Evolutionary conservation across 2,329 filamentous ascomycete species (phyloP), one percentile per base, ranked within the genome.

Genomic region (Aspergillus transmontanensis): DNA sequence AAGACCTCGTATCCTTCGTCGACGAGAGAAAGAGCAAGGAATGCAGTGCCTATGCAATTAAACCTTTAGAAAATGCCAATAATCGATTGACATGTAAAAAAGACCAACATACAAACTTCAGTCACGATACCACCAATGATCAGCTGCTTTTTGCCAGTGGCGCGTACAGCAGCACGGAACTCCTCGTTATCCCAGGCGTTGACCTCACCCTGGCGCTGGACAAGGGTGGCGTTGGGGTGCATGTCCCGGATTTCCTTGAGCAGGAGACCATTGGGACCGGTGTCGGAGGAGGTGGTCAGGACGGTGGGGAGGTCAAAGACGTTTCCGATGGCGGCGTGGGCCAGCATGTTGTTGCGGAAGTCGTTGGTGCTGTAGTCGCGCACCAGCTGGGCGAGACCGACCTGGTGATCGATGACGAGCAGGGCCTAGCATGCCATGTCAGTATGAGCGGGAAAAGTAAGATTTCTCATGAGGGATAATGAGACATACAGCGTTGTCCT

Each of bases 111-210:
- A 83, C 89, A 92, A 63, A 93, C 90, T 74, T 93, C 90, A 0
- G 90, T 93, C 2, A 86, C 84, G 70, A 93, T 91, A 9, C 90
- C 90, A 28, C 68, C 89, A 19, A 94, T 76, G 71, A 93, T 90
- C 69, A 93, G 80, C 74, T 93, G 91, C 34, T 83, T 87, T 74
- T 87, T 88, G 62, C 85, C 85, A 4, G 89, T 85, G 1, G 88
- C 89, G 66, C 83, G 78, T 64, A 93, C 83, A 2, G 90, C 90
- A 1, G 81, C 81, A 41, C 84, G 84, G 80, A 93, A 92, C 0
- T 90, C 85, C 3, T 83, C 68, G 69, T 91, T 92, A 73, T 93
- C 91, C 90, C 89, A 92, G 3, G 90, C 90, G 72, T 92, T 86
- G 71, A 93, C 89, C 72, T 93, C 88, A 45, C 90, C 90, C 64